Base-by-base conservation (phyloP, 192 early-diverging fungal genomes). In the Neocallimastix lanati region DNA sequence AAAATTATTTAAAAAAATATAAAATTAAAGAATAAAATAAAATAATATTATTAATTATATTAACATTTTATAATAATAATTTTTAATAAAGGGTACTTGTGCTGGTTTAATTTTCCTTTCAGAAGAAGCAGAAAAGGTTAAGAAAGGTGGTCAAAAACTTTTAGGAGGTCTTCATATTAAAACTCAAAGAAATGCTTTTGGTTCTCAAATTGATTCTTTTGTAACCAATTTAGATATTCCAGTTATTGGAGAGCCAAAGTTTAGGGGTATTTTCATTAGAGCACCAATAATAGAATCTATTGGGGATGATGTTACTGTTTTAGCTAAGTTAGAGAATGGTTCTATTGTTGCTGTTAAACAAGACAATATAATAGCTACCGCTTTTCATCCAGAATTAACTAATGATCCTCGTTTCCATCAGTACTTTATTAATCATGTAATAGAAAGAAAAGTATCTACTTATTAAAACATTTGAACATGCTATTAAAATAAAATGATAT, bases 101-200 rank as follows among this genome's bases (percentile, higher is more conserved):
- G n/a, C n/a, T n/a, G n/a, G n/a, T n/a, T n/a, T n/a, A n/a, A n/a
- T n/a, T n/a, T n/a, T n/a, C n/a, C n/a, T n/a, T n/a, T n/a, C n/a
- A n/a, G n/a, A n/a, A n/a, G n/a, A n/a, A n/a, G n/a, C n/a, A n/a
- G n/a, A n/a, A n/a, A n/a, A n/a, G n/a, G n/a, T n/a, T n/a, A n/a
- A n/a, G n/a, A n/a, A n/a, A n/a, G n/a, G n/a, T n/a, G n/a, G n/a
- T n/a, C n/a, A n/a, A n/a, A n/a, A n/a, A n/a, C n/a, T n/a, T n/a
- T n/a, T n/a, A n/a, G n/a, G n/a, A n/a, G n/a, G n/a, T n/a, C n/a
- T n/a, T n/a, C n/a, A n/a, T n/a, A n/a, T n/a, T n/a, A n/a, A n/a
- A n/a, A n/a, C n/a, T n/a, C n/a, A n/a, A n/a, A n/a, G n/a, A n/a
- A 99, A 99, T 83, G 93, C 94, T 40, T 99, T 98, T 83, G 97